Evolutionary conservation across 768 basidiomycete genomes (phyloP).

Genomic region (Pulveroboletus sp.): DNA sequence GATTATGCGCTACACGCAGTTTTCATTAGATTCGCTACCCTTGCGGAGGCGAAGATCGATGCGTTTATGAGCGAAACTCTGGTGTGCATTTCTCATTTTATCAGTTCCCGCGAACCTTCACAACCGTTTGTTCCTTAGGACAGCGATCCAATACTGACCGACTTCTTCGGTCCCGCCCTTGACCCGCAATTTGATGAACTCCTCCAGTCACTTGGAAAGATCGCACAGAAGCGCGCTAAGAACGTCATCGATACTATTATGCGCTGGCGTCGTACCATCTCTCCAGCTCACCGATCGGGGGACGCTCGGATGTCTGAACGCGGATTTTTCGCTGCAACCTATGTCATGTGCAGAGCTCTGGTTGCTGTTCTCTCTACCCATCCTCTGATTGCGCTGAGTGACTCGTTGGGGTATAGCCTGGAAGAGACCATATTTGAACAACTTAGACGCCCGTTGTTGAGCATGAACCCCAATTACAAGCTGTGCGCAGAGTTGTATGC

Average conservation of each 20-base stretch:
- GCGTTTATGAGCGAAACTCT: slow-evolving; percentile 62
- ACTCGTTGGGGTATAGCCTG: slow-evolving; percentile 71
- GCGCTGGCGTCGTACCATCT: slow-evolving; percentile 80
- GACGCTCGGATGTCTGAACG: slow-evolving; percentile 48
- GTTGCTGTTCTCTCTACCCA: slow-evolving; percentile 71
- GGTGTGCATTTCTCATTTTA: slow-evolving; percentile 40
- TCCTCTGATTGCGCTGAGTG: slow-evolving; percentile 73
- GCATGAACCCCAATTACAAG: slow-evolving; percentile 70
- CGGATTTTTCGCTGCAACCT: slow-evolving; percentile 78
- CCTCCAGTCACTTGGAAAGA: slow-evolving; percentile 78
- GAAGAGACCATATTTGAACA: slow-evolving; percentile 89
- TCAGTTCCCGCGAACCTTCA: too few relatives aligned
- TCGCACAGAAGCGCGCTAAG: slow-evolving; percentile 80
- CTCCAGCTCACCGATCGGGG: slow-evolving; percentile 36
- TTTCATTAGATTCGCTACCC: slow-evolving; percentile 79
- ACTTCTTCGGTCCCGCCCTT: slow-evolving; percentile 65
- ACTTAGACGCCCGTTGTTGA: slow-evolving; percentile 60
- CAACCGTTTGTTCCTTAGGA: slow-evolving; percentile 51
- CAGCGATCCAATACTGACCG: slow-evolving; percentile 59
- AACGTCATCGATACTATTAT: slow-evolving; percentile 82
- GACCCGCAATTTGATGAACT: slow-evolving; percentile 83
- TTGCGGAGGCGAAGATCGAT: slow-evolving; percentile 78
- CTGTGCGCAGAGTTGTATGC: slow-evolving; percentile 82
- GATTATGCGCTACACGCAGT: slow-evolving; percentile 88
- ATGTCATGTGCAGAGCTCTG: slow-evolving; percentile 85